Conservation (phyloP, 306 rosid species). For the Psophocarpus tetragonolobus region DNA sequence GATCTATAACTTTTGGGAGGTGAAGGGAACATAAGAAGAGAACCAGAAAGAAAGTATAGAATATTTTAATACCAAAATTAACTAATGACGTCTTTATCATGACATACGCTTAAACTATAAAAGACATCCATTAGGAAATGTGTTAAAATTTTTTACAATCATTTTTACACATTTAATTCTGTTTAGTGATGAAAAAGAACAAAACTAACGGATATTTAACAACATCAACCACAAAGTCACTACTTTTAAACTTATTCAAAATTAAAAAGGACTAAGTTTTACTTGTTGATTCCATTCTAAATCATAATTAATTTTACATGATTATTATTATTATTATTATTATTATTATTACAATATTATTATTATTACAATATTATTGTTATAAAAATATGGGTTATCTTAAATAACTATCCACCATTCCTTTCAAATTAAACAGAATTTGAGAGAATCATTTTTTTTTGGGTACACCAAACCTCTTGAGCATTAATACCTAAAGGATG, state of each 20-base stretch:
- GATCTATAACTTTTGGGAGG: conserved; percentile 15
- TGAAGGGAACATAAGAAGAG: conserved; percentile 9
- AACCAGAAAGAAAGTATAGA: background rate
- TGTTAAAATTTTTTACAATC: background rate
- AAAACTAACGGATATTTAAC: background rate
- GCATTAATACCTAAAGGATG: conserved; percentile 5
- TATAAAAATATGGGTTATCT: background rate
- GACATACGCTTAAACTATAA: background rate
- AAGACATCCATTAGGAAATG: background rate
- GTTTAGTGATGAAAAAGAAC: conserved; percentile 14
- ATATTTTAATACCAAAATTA: background rate
- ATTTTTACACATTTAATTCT: background rate
- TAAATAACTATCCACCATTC: background rate
- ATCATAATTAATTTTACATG: background rate
- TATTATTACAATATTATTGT: background rate
- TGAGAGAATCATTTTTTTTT: background rate
- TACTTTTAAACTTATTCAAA: background rate
- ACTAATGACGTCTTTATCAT: background rate
- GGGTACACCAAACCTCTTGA: background rate
- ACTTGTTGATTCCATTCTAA: conserved; percentile 12
- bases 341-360: background rate
- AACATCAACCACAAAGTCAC: background rate
- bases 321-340: background rate
- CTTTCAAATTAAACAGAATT: conserved; percentile 24
- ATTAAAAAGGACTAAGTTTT: background rate